A percentile compares a stretch with the other conserved stretches of the same genome.
phyloP scores from a whole-genome alignment of 108 stramenopile genomes.

The Skeletonema menzelii region DNA sequence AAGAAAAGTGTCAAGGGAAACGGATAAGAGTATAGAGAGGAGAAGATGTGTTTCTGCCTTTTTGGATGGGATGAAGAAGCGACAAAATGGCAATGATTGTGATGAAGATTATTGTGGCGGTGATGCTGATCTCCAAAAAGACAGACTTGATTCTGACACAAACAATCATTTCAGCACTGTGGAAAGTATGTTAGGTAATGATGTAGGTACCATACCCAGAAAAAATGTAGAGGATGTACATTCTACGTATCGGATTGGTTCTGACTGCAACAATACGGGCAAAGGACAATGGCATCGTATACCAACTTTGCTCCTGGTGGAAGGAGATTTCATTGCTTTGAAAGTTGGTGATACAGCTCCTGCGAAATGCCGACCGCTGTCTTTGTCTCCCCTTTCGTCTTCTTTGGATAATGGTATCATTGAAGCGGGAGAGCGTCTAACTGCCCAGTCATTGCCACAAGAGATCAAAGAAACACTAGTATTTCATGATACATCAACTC shows the following conservation, averaged over 20 bases:
- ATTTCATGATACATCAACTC: neutral
- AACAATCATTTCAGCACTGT: neutral
- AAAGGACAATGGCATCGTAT: conserved; percentile 60
- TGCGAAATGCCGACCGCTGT: conserved; percentile 33
- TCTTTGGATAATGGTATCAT: conserved; percentile 14
- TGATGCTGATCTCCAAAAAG: neutral
- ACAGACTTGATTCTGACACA: neutral
- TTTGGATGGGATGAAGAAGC: conserved; percentile 29
- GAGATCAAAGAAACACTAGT: conserved; percentile 7
- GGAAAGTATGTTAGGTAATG: neutral
- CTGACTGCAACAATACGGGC: conserved; percentile 3
- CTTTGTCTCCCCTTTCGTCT: neutral
- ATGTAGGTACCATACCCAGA: conserved; percentile 22
- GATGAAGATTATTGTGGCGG: no score
- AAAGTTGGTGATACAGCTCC: conserved; percentile 80
- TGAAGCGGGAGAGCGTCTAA: conserved; percentile 53
- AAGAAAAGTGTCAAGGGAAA: conserved; percentile 29
- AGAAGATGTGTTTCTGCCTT: conserved; percentile 39
- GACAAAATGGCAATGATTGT: neutral
- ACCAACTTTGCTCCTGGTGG: conserved; percentile 66
- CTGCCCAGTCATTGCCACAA: conserved; percentile 38
- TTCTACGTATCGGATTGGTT: conserved; percentile 62
- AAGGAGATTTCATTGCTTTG: conserved; percentile 79
- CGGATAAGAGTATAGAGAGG: conserved; percentile 35
- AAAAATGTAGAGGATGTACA: conserved; percentile 60